Percentiles rank a stretch among this genome's conserved stretches.
phyloP scores from a whole-genome alignment of 129 eudicot genomes.

The Artemisia argyi region DNA sequence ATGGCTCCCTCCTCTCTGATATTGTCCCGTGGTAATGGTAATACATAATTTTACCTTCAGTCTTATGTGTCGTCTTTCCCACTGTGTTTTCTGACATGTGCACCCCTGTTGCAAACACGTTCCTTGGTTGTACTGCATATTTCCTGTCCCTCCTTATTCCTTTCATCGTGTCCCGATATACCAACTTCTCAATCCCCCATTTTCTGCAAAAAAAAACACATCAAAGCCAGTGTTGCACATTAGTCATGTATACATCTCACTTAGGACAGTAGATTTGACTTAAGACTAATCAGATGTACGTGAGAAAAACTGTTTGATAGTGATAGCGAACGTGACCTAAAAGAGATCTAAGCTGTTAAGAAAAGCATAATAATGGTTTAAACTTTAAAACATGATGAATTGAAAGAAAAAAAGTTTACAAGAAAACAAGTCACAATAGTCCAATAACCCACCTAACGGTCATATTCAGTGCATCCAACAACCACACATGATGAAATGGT shows the following conservation, averaged over 20 bases:
- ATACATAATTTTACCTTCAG: slow-evolving; percentile 67
- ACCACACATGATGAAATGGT: too few species aligned
- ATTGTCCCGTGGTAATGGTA: slow-evolving; percentile 84
- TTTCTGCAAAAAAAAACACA: slow-evolving; percentile 38
- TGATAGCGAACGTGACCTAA: neutral
- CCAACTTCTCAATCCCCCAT: slow-evolving; percentile 92
- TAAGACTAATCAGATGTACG: neutral
- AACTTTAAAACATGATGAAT: slow-evolving; percentile 14
- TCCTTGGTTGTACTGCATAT: slow-evolving; percentile 76
- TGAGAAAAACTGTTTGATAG: neutral
- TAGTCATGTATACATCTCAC: neutral
- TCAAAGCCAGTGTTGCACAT: neutral
- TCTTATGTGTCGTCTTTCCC: slow-evolving; percentile 63
- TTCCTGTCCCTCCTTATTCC: slow-evolving; percentile 77
- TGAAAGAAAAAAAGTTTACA: slow-evolving; percentile 1
- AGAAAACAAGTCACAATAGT: slow-evolving; percentile 21
- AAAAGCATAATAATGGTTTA: neutral
- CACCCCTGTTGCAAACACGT: slow-evolving; percentile 75
- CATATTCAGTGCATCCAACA: slow-evolving; percentile 19
- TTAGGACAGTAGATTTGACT: neutral
- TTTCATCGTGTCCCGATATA: slow-evolving; percentile 51
- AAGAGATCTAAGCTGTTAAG: neutral
- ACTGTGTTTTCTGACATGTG: slow-evolving; percentile 74
- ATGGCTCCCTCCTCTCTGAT: slow-evolving; percentile 68
- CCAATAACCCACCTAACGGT: slow-evolving; percentile 32